Base-by-base conservation (phyloP, 1,139 yeast genomes). In the Candida glucosophila region DNA sequence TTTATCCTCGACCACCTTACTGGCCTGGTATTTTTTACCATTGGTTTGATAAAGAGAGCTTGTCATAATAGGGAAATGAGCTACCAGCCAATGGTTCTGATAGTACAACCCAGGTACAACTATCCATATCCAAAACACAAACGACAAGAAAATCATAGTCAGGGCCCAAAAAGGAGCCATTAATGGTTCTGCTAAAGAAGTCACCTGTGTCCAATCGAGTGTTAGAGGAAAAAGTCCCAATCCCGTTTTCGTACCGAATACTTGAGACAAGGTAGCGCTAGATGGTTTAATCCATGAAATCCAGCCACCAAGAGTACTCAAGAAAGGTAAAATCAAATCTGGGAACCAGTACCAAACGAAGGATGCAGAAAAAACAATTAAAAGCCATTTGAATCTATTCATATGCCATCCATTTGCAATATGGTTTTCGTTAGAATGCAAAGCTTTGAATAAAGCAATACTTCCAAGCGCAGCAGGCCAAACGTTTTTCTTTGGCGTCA, bases 401-500 rank as follows among this genome's bases (percentile, higher is more conserved):
- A 58, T 55, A 30, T 43, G 53, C 65, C 65, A 58, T 11, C 63
- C 62, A 28, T 56, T 55, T 22, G 54, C 79, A 3, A 57, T 51
- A 40, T 72, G 77, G 45, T 76, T 73, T 37, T 69, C 75, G 41
- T 72, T 68, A 29, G 70, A 46, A 47, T 77, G 81, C 53, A 75
- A 58, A 26, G 55, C 43, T 26, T 58, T 52, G 35, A 61, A 57
- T 37, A 66, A 61, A 10, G 68, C 58, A 26, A 58, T 36, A 12
- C 64, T 52, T 27, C 61, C 67, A 52, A 49, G 72, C 55, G 39
- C 75, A 10, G 70, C 52, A 1, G 86, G 86, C 86, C 86, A 78
- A 26, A 77, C 65, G 52, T 77, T 73, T 6, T 72, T 56, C 4
- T 77, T 65, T 3, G 83, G 79, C 32, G 69, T 69, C 11, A 77